Evolutionary conservation across 371 early-diverging fungal genomes (phyloP).

Genomic region (Mortierella sp.): DNA sequence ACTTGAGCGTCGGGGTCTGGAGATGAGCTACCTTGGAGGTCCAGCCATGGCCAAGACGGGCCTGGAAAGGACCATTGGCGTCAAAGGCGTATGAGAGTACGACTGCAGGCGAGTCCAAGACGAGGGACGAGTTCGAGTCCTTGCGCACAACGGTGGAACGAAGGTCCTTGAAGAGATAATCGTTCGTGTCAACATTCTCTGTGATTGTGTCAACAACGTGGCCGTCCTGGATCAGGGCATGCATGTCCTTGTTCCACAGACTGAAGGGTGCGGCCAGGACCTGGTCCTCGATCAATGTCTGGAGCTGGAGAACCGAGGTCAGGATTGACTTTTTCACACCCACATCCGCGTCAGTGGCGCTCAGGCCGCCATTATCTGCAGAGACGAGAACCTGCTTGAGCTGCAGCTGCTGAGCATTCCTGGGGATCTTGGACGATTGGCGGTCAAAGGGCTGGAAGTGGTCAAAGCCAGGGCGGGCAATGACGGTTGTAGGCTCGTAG

Average conservation of each 20-base stretch:
- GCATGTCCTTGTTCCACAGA: slow-evolving; percentile 53
- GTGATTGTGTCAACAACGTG: slow-evolving; percentile 53
- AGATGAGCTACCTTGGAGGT: slow-evolving; percentile 59
- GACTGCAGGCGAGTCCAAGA: slow-evolving; percentile 39
- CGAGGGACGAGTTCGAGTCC: slow-evolving; percentile 3
- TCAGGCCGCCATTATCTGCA: slow-evolving; percentile 24
- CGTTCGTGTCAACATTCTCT: slow-evolving; percentile 50
- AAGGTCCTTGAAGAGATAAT: slow-evolving; percentile 54
- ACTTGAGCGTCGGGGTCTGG: slow-evolving; percentile 40
- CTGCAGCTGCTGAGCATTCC: slow-evolving; percentile 62
- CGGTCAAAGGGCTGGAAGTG: slow-evolving; percentile 55
- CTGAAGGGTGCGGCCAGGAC: slow-evolving; percentile 57
- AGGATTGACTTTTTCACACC: slow-evolving; percentile 56
- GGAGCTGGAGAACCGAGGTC: slow-evolving; percentile 60
- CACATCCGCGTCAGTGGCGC: neutral
- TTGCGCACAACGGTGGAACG: slow-evolving; percentile 35
- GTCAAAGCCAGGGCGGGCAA: slow-evolving; percentile 54
- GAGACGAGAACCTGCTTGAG: slow-evolving; percentile 64
- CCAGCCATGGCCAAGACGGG: slow-evolving; percentile 59
- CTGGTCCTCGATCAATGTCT: slow-evolving; percentile 63
- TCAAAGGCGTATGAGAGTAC: slow-evolving; percentile 67
- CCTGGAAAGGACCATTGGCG: slow-evolving; percentile 59
- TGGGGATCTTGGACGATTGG: slow-evolving; percentile 44
- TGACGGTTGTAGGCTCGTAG: slow-evolving; percentile 63
- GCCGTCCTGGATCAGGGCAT: slow-evolving; percentile 44